A percentile compares a stretch with the other conserved stretches of the same genome.
Evolutionary conservation across 1,284 basidiomycete species (phyloP).

Genomic region (Ganoderma leucocontextum): DNA sequence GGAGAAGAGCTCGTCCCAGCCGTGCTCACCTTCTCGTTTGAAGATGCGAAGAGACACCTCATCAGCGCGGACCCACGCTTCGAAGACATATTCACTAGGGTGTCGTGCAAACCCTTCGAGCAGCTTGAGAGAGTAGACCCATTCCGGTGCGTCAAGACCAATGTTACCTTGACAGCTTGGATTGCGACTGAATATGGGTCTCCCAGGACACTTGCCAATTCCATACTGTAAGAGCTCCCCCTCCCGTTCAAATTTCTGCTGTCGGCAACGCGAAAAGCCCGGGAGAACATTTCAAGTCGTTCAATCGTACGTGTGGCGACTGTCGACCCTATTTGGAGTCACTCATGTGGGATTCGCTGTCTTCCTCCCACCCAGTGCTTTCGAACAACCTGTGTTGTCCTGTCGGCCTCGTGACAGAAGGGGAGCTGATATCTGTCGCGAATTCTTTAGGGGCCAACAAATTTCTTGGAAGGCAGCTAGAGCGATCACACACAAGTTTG

Average conservation of each 20-base stretch:
- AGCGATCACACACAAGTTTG: constrained; percentile 86
- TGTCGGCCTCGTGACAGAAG: not conserved
- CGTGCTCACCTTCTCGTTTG: constrained; percentile 76
- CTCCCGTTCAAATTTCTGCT: not conserved
- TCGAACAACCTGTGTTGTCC: not conserved
- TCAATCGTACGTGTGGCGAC: not conserved
- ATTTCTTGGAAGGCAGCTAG: constrained; percentile 92
- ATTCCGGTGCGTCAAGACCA: constrained; percentile 60
- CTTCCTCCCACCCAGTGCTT: not conserved
- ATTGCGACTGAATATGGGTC: not conserved
- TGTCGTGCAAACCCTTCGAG: constrained; percentile 81
- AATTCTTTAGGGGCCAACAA: constrained; percentile 74
- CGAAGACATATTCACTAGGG: constrained; percentile 66
- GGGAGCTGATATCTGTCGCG: constrained; percentile 5
- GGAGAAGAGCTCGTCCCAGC: constrained; percentile 59
- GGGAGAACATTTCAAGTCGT: not conserved
- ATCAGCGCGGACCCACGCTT: constrained; percentile 77
- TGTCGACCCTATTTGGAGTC: not conserved
- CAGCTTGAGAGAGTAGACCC: constrained; percentile 76
- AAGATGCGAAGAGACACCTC: constrained; percentile 78
- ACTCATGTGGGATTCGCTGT: not conserved
- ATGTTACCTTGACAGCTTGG: not conserved
- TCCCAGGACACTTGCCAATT: constrained; percentile 56
- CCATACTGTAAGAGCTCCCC: constrained; percentile 55
- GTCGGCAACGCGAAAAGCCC: not conserved